A percentile compares a stretch with the other conserved stretches of the same genome.
Conservation (phyloP, 2,329 filamentous ascomycete species). For the Colletotrichum sp. region DNA sequence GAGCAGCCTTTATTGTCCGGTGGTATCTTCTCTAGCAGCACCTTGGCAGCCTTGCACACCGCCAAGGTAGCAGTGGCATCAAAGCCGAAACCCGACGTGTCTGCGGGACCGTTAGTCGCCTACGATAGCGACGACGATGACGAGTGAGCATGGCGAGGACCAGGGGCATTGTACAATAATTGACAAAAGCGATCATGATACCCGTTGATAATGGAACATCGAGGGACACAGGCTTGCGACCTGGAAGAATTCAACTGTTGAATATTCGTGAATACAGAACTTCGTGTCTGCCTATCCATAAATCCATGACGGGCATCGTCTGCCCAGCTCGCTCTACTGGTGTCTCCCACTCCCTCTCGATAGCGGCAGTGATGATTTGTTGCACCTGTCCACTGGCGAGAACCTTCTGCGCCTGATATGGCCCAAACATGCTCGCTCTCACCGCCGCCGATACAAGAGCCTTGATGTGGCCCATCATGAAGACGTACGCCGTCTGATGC, state of each 20-base stretch:
- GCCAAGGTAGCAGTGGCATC: constrained; percentile 58
- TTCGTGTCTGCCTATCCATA: constrained; percentile 86
- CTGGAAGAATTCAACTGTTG: constrained; percentile 64
- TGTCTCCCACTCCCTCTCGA: constrained; percentile 64
- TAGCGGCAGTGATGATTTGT: constrained; percentile 58
- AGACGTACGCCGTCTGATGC: constrained; percentile 73
- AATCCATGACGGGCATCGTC: constrained; percentile 76
- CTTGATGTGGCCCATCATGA: constrained; percentile 77
- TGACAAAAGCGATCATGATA: constrained; percentile 16
- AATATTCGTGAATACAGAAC: constrained; percentile 85
- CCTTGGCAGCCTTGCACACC: constrained; percentile 76
- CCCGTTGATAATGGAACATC: constrained; percentile 19
- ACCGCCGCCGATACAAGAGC: constrained; percentile 79
- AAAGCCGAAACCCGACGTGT: constrained; percentile 54
- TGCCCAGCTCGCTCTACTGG: constrained; percentile 72
- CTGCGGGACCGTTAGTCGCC: constrained; percentile 77
- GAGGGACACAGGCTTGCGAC: constrained; percentile 1
- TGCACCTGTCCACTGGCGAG: constrained; percentile 67
- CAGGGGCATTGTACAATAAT: constrained; percentile 73
- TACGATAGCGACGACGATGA: constrained; percentile 87
- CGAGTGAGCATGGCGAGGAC: constrained; percentile 32
- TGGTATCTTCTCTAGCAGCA: constrained; percentile 82
- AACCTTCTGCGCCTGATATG: constrained; percentile 78
- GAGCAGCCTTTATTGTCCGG: constrained; percentile 41
- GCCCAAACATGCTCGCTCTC: constrained; percentile 77